Evolutionary conservation across 2,329 filamentous ascomycete genomes (phyloP).

Genomic region (Trichoderma cornu-damae): DNA sequence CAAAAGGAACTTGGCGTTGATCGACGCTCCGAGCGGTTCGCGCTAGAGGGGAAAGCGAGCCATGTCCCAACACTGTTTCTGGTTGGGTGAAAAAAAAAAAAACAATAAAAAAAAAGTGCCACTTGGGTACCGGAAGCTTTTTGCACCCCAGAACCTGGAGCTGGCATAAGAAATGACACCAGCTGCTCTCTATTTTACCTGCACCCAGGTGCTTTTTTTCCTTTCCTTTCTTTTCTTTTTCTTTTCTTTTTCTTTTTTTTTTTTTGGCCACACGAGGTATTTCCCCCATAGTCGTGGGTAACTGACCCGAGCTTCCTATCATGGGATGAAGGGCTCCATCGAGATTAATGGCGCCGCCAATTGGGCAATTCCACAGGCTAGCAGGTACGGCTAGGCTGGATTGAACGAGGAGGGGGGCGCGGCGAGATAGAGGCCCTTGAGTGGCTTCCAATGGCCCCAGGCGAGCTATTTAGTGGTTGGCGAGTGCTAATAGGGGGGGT

Average conservation of each 20-base stretch:
- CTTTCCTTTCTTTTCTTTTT: too few species aligned
- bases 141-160: background rate
- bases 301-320: background rate
- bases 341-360: background rate
- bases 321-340: background rate
- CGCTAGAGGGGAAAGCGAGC: background rate
- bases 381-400: conserved; percentile 2
- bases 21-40: background rate
- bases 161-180: too few species aligned
- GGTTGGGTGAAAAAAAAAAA: too few species aligned
- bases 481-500: background rate
- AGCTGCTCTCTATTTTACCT: too few species aligned
- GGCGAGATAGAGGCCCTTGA: background rate
- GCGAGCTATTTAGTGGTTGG: background rate
- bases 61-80: background rate
- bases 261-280: background rate
- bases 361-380: conserved; percentile 11
- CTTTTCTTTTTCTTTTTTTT: too few species aligned
- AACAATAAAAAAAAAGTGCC: too few species aligned
- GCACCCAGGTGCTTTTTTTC: too few species aligned
- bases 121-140: too few species aligned
- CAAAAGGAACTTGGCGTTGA: background rate
- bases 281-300: background rate
- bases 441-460: background rate
- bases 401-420: conserved; percentile 1